Evolutionary conservation across 2,329 filamentous ascomycete genomes (phyloP).

Genomic region (Neofusicoccum ribis): DNA sequence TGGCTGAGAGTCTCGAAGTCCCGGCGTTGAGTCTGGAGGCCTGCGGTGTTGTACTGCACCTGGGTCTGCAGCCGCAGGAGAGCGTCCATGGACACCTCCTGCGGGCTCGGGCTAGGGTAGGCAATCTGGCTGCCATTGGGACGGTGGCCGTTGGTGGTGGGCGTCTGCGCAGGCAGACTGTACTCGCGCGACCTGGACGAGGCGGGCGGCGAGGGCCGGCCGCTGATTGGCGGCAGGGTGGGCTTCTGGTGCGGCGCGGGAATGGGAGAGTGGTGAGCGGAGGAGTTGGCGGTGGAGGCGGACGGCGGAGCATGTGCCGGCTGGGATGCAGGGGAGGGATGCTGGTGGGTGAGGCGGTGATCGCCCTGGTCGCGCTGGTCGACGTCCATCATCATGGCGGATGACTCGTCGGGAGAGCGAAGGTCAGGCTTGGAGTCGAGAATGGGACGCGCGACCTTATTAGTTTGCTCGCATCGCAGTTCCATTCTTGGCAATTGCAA

Average conservation of each 20-base stretch:
- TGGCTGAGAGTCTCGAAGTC: constrained; percentile 44
- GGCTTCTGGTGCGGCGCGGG: constrained; percentile 16
- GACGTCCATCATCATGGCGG: constrained; percentile 26
- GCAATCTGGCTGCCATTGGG: constrained; percentile 27
- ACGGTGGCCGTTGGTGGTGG: constrained; percentile 25
- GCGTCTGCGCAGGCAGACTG: constrained; percentile 17
- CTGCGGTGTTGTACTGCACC: constrained; percentile 46
- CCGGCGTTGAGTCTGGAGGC: constrained; percentile 34
- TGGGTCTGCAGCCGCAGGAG: constrained; percentile 50
- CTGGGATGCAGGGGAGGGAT: constrained; percentile 21
- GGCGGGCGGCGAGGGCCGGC: constrained; percentile 23
- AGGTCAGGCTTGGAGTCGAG: constrained; percentile 19
- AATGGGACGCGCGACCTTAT: constrained; percentile 23
- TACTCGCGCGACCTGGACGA: constrained; percentile 26
- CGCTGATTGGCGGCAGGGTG: constrained; percentile 11
- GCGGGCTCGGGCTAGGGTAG: constrained; percentile 30
- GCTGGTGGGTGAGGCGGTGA: constrained; percentile 24
- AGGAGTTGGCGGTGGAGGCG: constrained; percentile 25
- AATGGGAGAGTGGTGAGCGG: constrained; percentile 23
- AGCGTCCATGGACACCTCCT: constrained; percentile 39
- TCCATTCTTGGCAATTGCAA: constrained; percentile 42
- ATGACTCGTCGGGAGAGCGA: constrained; percentile 9
- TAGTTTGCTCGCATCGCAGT: constrained; percentile 35
- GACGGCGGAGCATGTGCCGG: constrained; percentile 23
- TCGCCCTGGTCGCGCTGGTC: constrained; percentile 24